These are phyloP conservation scores for Saksenaea vasiformis DNA, from an alignment of 371 early-diverging fungal genomes.

Conservation along the genomic window DNA sequence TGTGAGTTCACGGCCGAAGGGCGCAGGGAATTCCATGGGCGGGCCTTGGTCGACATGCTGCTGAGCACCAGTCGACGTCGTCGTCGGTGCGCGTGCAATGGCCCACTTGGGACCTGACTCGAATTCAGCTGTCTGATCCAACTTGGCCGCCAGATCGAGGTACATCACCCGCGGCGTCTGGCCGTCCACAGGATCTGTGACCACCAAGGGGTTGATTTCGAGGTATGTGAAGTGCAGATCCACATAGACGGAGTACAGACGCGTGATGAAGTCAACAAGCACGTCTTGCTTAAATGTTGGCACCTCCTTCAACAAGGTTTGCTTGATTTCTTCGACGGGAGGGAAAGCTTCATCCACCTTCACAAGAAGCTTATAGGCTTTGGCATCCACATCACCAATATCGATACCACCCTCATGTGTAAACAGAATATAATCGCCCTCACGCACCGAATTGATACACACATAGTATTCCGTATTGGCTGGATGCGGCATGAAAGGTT, in stretches of 20 bases:
- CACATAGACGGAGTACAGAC: constrained; percentile 89
- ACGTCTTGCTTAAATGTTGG: constrained; percentile 74
- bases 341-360: constrained; percentile 66
- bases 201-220: constrained; percentile 97
- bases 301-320: constrained; percentile 58
- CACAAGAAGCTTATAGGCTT: constrained; percentile 81
- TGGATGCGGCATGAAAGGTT: constrained; percentile 93
- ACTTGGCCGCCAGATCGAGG: constrained; percentile 93
- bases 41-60: constrained; percentile 70
- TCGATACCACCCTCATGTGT: constrained; percentile 97
- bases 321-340: constrained; percentile 59
- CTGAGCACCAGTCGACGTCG: no score
- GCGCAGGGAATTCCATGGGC: constrained; percentile 93
- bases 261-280: constrained; percentile 83
- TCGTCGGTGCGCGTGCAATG: constrained; percentile 66
- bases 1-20: constrained; percentile 93
- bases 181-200: constrained; percentile 64
- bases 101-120: constrained; percentile 90
- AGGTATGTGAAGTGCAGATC: constrained; percentile 96
- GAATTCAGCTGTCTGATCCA: constrained; percentile 96
- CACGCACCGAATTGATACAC: constrained; percentile 90
- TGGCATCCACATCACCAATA: constrained; percentile 95
- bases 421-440: constrained; percentile 92
- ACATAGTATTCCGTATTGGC: constrained; percentile 90
- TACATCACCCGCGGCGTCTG: constrained; percentile 72